A percentile compares a stretch with the other conserved stretches of the same genome.
These are phyloP conservation scores for Cercospora citrullina DNA, from an alignment of 2,329 filamentous ascomycete species.

Conservation along the genomic window DNA sequence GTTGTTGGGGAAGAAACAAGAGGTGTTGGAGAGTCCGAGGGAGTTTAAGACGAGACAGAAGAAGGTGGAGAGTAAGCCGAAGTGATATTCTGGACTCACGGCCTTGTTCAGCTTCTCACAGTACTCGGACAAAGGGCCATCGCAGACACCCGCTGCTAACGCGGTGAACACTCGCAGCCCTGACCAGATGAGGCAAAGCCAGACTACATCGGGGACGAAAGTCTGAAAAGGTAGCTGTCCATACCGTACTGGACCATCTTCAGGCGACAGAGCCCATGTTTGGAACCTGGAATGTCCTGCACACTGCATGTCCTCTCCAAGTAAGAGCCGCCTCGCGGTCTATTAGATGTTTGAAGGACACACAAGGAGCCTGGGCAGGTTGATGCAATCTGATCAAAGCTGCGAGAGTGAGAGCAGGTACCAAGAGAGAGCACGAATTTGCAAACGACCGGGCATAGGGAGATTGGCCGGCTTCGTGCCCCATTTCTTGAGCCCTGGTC, in stretches of 20 bases:
- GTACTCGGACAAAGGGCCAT: background rate
- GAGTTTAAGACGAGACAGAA: slow-evolving; percentile 73
- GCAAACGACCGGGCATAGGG: background rate
- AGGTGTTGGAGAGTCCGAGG: slow-evolving; percentile 75
- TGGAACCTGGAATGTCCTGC: background rate
- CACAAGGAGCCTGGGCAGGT: background rate
- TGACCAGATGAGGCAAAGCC: background rate
- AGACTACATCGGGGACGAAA: background rate
- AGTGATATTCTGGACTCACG: background rate
- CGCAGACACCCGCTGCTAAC: background rate
- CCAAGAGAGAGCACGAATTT: background rate
- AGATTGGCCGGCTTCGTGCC: background rate
- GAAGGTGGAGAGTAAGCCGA: slow-evolving; percentile 38
- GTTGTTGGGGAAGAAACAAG: slow-evolving; percentile 52
- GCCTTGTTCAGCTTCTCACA: background rate
- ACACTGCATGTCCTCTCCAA: background rate
- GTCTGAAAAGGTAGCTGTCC: background rate
- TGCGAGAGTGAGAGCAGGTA: background rate
- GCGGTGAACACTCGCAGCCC: background rate
- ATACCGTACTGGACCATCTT: background rate
- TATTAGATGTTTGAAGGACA: background rate
- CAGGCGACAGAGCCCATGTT: background rate
- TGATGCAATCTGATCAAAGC: background rate
- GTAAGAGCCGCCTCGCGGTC: background rate
- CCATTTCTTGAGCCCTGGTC: background rate